These are phyloP conservation scores for Rhodotorula sp. DNA, from an alignment of 1,284 basidiomycete genomes.

Conservation along the genomic window DNA sequence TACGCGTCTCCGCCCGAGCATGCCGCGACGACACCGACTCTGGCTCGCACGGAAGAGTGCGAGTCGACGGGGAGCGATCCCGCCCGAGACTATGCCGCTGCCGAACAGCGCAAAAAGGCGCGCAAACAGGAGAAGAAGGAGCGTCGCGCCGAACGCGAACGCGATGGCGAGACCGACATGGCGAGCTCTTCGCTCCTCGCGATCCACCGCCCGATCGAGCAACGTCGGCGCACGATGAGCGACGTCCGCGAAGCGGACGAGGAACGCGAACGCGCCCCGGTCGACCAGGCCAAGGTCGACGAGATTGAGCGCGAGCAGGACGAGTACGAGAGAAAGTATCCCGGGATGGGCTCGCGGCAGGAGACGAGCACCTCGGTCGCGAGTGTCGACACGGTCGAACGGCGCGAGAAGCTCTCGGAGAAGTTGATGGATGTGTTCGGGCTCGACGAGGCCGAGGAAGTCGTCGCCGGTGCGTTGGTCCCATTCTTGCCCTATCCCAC, in stretches of 20 bases:
- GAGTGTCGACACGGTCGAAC: constrained; percentile 65
- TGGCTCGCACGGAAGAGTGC: constrained; percentile 3
- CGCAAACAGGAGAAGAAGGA: background rate
- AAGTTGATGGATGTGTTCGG: constrained; percentile 84
- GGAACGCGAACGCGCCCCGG: constrained; percentile 26
- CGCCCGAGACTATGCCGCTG: background rate
- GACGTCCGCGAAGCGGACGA: background rate
- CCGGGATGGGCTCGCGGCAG: background rate
- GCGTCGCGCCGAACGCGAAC: background rate
- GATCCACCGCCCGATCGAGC: constrained; percentile 74
- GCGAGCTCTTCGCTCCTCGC: constrained; percentile 74
- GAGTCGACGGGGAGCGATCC: too few relatives aligned
- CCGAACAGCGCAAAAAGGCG: background rate
- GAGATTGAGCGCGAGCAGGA: constrained; percentile 52
- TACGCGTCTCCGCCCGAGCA: constrained; percentile 12
- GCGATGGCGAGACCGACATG: constrained; percentile 46
- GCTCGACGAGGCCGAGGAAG: constrained; percentile 71
- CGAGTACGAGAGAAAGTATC: constrained; percentile 56
- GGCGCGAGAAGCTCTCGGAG: constrained; percentile 70
- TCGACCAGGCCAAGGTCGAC: constrained; percentile 48
- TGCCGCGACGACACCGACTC: background rate
- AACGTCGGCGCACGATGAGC: constrained; percentile 4
- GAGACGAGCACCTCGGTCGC: constrained; percentile 52
- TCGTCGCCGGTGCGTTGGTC: constrained; percentile 65
- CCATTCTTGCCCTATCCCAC: background rate